Conservation (phyloP, 2,329 filamentous ascomycete genomes). For the Fusarium xylarioides region DNA sequence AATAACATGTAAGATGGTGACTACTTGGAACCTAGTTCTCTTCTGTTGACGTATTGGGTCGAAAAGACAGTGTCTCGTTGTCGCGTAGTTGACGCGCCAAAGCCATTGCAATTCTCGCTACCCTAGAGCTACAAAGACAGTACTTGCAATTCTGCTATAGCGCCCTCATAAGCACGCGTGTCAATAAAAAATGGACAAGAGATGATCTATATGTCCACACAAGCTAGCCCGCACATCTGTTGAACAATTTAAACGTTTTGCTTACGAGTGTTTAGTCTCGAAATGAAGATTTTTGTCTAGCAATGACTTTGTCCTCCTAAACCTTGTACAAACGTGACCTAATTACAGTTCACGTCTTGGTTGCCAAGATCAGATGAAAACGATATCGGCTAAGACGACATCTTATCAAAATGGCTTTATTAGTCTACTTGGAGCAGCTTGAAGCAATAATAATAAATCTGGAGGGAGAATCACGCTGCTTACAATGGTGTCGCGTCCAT, state of each 20-base stretch:
- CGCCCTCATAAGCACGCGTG: neutral
- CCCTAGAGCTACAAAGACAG: neutral
- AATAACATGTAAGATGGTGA: rapidly evolving
- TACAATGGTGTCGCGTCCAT: rapidly evolving
- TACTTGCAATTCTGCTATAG: neutral
- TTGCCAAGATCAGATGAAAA: neutral
- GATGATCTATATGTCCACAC: rapidly evolving
- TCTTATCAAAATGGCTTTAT: too few species aligned
- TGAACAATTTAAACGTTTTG: rapidly evolving
- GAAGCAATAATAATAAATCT: rapidly evolving
- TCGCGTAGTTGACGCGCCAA: neutral
- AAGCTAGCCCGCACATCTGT: too few species aligned
- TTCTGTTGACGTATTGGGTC: neutral
- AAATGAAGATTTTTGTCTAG: too few species aligned
- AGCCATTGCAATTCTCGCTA: neutral
- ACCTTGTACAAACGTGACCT: rapidly evolving
- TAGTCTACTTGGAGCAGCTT: neutral
- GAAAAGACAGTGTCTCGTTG: rapidly evolving
- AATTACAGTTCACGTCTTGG: rapidly evolving
- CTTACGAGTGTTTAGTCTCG: rapidly evolving
- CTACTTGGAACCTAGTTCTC: neutral
- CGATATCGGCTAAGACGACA: rapidly evolving
- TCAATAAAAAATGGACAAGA: rapidly evolving
- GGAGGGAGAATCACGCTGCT: rapidly evolving
- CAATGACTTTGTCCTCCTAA: too few species aligned